These are phyloP conservation scores for Lasiosphaeria miniovina DNA, from an alignment of 495 filamentous ascomycete species.

Conservation along the genomic window DNA sequence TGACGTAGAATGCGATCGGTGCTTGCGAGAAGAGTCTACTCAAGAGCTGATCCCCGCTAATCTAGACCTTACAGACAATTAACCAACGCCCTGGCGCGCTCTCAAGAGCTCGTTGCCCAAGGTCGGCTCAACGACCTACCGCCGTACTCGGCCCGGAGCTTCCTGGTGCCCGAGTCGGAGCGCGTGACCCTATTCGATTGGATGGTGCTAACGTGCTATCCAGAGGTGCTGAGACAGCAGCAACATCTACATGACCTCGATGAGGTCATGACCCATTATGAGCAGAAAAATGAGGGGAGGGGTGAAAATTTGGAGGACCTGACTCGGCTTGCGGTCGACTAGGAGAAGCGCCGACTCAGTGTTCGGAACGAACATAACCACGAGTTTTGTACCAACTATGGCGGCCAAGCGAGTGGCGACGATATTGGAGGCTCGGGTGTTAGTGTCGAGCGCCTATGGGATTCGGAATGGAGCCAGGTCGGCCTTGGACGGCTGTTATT, in stretches of 20 bases:
- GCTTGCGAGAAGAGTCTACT: background rate
- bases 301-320: background rate
- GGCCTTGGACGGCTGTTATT: too few relatives aligned
- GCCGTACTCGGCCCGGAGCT: slow-evolving; percentile 28
- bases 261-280: background rate
- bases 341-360: slow-evolving; percentile 1
- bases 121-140: slow-evolving; percentile 26
- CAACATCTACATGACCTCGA: slow-evolving; percentile 16
- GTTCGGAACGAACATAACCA: too few relatives aligned
- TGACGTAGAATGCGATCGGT: too few relatives aligned
- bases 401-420: too few relatives aligned
- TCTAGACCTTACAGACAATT: slow-evolving; percentile 24
- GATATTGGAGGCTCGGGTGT: too few relatives aligned
- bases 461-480: too few relatives aligned
- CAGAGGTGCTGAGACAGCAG: slow-evolving; percentile 27
- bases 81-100: slow-evolving; percentile 23
- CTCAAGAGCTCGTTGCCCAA: slow-evolving; percentile 18
- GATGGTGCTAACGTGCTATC: slow-evolving; percentile 36
- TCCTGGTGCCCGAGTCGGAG: slow-evolving; percentile 29
- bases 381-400: too few relatives aligned
- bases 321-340: background rate
- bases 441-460: too few relatives aligned
- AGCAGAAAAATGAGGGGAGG: slow-evolving; percentile 4
- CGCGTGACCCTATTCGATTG: slow-evolving; percentile 36
- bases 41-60: background rate